Evolutionary conservation across 441 rosid genomes (phyloP), one percentile per base, ranked within the genome.

Genomic region (Populus hybrid): DNA sequence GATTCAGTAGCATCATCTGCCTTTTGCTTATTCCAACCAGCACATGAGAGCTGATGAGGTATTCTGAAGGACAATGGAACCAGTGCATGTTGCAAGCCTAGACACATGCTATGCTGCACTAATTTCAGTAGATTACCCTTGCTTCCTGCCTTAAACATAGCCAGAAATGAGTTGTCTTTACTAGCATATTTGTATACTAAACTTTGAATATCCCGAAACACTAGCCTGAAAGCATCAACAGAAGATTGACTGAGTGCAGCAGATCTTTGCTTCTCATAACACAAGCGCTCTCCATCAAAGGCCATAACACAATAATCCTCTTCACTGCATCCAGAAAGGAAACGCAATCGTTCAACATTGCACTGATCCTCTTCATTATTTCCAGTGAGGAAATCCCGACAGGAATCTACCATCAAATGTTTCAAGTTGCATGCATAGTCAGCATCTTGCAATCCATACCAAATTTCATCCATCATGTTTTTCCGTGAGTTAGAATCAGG

Each of bases 61-160:
- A 97, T 87, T 63, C 93, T 87, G 67, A 91, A 97, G 20, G 99
- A 89, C 77, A 97, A 82, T 3, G 99, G 90, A 76, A 87, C 97
- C 36, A 92, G 82, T 0, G 99, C 90, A 76, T 93, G 92, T 67
- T 97, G 99, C 72, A 97, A 78, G 63, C 99, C 99, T 4, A 97
- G 81, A 73, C 97, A 93, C 94, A 97, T 86, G 85, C 98, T 89
- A 61, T 97, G 99, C 80, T 97, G 99, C 46, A 88, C 97, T 30
- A 97, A 77, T 82, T 90, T 94, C 82, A 88, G 85, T 30, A 93
- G 80, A 81, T 86, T 97, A 38, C 99, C 99, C 87, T 97, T 97
- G 84, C 99, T 97, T 76, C 99, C 99, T 8, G 99, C 89, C 85
- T 90, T 94, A 73, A 83, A 88, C 99, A 97, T 94, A 59, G 88